Percentiles rank a stretch among this genome's conserved stretches.
phyloP scores from a whole-genome alignment of 2,329 filamentous ascomycete genomes.

The Kalaharituber pfeilii region DNA sequence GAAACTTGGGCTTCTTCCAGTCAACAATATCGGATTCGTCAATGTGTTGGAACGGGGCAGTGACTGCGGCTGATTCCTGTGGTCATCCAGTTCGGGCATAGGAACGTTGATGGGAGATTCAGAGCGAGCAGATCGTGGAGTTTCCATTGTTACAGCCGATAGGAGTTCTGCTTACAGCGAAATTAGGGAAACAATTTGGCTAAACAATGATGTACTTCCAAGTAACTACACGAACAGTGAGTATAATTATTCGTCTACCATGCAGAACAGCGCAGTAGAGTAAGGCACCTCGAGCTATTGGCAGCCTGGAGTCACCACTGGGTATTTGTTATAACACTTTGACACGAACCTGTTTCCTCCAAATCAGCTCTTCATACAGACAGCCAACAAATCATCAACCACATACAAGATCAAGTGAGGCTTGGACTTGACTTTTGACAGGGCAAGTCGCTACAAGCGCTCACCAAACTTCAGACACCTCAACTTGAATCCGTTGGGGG shows the following conservation, averaged over 20 bases:
- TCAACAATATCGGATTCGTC: background rate
- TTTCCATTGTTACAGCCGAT: constrained; percentile 20
- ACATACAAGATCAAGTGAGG: background rate
- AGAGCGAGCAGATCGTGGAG: constrained; percentile 17
- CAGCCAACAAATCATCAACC: too few relatives aligned
- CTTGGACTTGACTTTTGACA: constrained; percentile 6
- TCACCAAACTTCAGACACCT: constrained; percentile 13
- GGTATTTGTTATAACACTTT: too few relatives aligned
- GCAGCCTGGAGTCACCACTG: too few relatives aligned
- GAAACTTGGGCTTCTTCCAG: constrained; percentile 9
- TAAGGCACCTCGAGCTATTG: too few relatives aligned
- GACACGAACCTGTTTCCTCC: too few relatives aligned
- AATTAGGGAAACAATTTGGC: too few relatives aligned
- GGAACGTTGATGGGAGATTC: constrained; percentile 7
- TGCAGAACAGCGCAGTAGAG: too few relatives aligned
- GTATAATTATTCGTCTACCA: too few relatives aligned
- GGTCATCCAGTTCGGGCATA: constrained; percentile 21
- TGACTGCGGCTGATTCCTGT: constrained; percentile 22
- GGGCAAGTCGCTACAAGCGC: constrained; percentile 17
- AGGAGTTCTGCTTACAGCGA: too few relatives aligned
- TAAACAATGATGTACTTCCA: too few relatives aligned
- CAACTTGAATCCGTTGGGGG: constrained; percentile 15
- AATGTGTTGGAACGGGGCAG: constrained; percentile 20
- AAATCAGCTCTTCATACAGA: too few relatives aligned
- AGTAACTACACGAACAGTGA: too few relatives aligned